phyloP scores from a whole-genome alignment of 495 filamentous ascomycete species.

The Penicillium samsonianum region DNA sequence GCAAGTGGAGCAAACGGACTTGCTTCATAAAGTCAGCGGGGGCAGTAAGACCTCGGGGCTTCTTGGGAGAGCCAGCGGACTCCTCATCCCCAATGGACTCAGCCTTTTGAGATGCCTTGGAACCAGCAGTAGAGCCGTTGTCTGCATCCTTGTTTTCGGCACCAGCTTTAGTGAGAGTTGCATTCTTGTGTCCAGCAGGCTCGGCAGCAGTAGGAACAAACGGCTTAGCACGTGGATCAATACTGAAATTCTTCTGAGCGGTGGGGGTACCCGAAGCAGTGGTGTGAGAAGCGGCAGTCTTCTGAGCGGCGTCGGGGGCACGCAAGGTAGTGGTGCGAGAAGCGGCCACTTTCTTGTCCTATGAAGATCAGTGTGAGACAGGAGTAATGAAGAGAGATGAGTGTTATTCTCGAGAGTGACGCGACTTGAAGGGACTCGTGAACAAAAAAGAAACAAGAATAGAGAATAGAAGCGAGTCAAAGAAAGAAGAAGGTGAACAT shows the following conservation, averaged over 20 bases:
- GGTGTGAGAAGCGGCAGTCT: background rate
- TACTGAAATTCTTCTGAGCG: background rate
- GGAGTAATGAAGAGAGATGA: background rate
- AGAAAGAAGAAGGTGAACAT: background rate
- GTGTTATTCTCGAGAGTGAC: background rate
- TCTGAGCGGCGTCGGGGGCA: background rate
- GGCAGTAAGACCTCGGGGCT: background rate
- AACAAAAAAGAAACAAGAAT: background rate
- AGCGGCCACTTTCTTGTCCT: background rate
- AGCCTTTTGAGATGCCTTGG: background rate
- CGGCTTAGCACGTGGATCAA: background rate
- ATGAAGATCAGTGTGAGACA: background rate
- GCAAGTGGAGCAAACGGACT: background rate
- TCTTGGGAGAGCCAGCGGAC: background rate
- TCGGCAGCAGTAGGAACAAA: background rate
- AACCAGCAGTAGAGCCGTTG: too few species aligned
- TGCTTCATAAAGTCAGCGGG: constrained; percentile 5
- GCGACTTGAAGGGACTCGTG: background rate
- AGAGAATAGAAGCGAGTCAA: background rate
- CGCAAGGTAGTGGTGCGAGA: too few species aligned
- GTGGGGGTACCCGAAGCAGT: background rate
- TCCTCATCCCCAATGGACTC: background rate
- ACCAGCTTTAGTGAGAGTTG: background rate
- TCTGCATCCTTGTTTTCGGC: background rate
- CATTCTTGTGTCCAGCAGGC: background rate